Conservation (phyloP, 768 basidiomycete genomes). For the Lepiota subincarnata region DNA sequence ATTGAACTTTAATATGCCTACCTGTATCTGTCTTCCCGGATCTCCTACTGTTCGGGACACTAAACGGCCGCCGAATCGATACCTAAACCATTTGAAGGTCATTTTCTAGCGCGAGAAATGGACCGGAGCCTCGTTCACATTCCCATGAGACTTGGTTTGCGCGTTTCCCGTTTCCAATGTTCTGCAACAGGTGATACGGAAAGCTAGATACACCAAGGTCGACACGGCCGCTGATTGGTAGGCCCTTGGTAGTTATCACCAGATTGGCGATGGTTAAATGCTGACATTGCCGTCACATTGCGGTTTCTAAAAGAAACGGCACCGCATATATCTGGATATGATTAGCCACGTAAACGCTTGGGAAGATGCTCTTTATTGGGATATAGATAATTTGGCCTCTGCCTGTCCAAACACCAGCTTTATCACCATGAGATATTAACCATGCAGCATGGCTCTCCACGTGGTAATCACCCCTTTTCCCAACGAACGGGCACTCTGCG, state of each 20-base stretch:
- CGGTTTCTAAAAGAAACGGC: no score
- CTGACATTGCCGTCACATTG: background rate
- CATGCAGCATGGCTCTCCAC: no score
- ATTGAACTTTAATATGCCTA: slow-evolving; percentile 6
- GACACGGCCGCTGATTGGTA: background rate
- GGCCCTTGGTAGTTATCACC: background rate
- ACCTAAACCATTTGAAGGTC: background rate
- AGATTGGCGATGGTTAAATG: slow-evolving; percentile 4
- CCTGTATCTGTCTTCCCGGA: background rate
- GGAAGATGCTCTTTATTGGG: no score
- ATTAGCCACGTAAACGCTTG: no score
- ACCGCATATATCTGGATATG: no score
- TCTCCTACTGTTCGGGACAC: slow-evolving; percentile 1
- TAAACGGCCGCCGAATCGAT: background rate
- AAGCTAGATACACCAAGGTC: background rate
- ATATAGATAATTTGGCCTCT: no score
- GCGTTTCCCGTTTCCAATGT: no score
- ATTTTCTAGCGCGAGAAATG: background rate
- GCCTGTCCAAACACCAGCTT: no score
- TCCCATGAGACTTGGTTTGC: background rate
- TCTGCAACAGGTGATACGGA: background rate
- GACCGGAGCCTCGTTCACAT: background rate
- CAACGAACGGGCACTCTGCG: no score
- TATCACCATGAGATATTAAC: no score
- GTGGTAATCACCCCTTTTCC: no score